Evolutionary conservation across 192 early-diverging fungal species (phyloP).

Genomic region (Mortierella antarctica): DNA sequence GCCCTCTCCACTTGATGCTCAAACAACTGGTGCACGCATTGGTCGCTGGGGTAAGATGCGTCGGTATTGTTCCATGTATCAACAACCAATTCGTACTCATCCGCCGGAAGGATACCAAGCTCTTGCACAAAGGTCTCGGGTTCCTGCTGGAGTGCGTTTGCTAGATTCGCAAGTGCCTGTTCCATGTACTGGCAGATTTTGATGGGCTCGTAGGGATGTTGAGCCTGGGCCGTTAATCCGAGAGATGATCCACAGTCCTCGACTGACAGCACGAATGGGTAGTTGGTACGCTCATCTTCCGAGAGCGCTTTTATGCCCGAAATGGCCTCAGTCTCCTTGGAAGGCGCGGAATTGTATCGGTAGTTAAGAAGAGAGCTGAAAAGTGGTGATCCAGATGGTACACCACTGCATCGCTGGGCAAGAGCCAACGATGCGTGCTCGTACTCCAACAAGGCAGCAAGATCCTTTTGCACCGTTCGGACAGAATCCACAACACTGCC

Average conservation of each 20-base stretch:
- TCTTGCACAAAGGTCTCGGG: too few species aligned
- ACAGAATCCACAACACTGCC: not conserved
- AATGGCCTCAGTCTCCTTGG: not conserved
- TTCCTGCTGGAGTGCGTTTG: not conserved
- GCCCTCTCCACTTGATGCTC: too few species aligned
- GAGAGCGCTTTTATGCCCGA: not conserved
- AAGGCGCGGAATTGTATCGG: not conserved
- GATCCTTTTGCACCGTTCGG: not conserved
- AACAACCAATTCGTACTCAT: too few species aligned
- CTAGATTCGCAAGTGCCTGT: not conserved
- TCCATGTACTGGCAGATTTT: constrained; percentile 1
- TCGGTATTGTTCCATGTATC: too few species aligned
- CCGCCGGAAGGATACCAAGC: too few species aligned
- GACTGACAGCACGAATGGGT: constrained; percentile 5
- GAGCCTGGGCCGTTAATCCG: constrained; percentile 1
- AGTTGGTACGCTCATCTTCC: constrained; percentile 7
- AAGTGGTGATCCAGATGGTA: not conserved
- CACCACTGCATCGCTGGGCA: constrained; percentile 7
- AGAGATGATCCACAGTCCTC: constrained; percentile 5
- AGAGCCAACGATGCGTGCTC: not conserved
- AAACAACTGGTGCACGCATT: too few species aligned
- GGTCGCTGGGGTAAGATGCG: too few species aligned
- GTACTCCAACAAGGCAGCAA: not conserved
- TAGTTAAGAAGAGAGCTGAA: constrained; percentile 11
- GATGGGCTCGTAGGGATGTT: not conserved